Base-by-base conservation (phyloP, 164 flowering plant genomes). In the Magnolia kwangsiensis region DNA sequence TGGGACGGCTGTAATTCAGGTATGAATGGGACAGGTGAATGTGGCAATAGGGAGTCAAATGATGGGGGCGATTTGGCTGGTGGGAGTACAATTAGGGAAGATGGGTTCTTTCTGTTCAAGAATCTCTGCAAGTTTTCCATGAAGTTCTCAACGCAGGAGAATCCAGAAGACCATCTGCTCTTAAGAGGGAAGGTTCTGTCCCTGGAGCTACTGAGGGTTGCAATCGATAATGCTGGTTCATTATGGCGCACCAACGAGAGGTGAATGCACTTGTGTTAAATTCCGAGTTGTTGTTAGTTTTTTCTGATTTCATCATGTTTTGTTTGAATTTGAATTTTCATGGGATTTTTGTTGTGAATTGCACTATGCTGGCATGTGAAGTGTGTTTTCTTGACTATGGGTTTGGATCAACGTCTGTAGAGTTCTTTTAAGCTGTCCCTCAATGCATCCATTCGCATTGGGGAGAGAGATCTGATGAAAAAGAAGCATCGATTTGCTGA, bases 151-250 rank as follows among this genome's bases (percentile, higher is more conserved):
- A 79, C 96, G 0, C 95, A 90, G 80, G 98, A 94, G 78, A 85
- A 88, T 72, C 81, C 98, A 0, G 98, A 92, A 78, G 99, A 96
- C 77, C 91, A 89, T 58, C 88, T 93, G 74, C 88, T 96, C 45
- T 76, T 96, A 83, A 93, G 98, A 77, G 99, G 98, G n/a, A 94
- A 96, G 80, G 83, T 90, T 11, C 78, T 96, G 76, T 92, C 99
- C 23, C 74, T 96, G 78, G 99, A 96, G 82, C 85, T 96, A 73
- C 84, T 96, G 45, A 92, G 91, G 78, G 88, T 94, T 8, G 79
- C 91, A 64, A 87, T 92, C 87, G 92, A 88, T 69, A 90, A 89
- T 79, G 93, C 85, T 7, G 96, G 98, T 72, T 87, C 92, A 10
- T 75, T 91, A 72, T 93, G 98, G 97, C 91, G 87, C 50, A 78